Percentiles rank a stretch among this genome's conserved stretches.
phyloP scores from a whole-genome alignment of 2,329 filamentous ascomycete species.

The Cyclaneusma minus region DNA sequence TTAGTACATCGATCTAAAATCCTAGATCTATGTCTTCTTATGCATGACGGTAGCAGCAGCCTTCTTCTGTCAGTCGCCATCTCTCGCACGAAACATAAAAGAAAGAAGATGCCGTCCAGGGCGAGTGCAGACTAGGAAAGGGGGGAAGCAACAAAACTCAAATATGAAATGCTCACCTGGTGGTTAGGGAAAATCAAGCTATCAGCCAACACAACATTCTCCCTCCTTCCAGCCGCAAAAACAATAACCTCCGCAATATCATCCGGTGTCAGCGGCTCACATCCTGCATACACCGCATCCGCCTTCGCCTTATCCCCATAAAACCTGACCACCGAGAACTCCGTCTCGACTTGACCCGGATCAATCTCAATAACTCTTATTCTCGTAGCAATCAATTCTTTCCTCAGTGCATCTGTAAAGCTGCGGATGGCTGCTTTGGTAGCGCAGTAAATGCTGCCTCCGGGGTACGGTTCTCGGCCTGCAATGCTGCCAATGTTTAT shows the following conservation, averaged over 20 bases:
- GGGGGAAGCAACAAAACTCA: neutral
- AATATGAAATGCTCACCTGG: slow-evolving; percentile 44
- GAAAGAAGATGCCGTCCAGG: slow-evolving; percentile 4
- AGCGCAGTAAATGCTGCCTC: slow-evolving; percentile 84
- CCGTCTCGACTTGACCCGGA: slow-evolving; percentile 88
- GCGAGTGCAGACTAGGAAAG: neutral
- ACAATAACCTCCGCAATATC: slow-evolving; percentile 87
- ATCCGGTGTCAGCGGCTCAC: slow-evolving; percentile 71
- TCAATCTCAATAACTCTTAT: slow-evolving; percentile 81
- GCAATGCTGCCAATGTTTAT: slow-evolving; percentile 92
- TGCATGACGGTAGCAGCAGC: slow-evolving; percentile 27
- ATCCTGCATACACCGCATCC: slow-evolving; percentile 60
- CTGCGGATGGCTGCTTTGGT: slow-evolving; percentile 78
- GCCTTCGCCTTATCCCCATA: slow-evolving; percentile 81
- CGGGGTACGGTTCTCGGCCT: slow-evolving; percentile 72
- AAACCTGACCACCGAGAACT: slow-evolving; percentile 81
- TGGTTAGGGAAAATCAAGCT: slow-evolving; percentile 78
- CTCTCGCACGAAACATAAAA: too few relatives aligned
- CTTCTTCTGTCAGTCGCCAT: slow-evolving; percentile 18
- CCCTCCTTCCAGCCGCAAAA: slow-evolving; percentile 66
- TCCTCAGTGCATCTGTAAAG: slow-evolving; percentile 71
- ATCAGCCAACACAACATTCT: slow-evolving; percentile 86
- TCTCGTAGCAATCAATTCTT: slow-evolving; percentile 65
- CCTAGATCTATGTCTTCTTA: slow-evolving; percentile 21
- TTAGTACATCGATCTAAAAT: slow-evolving; percentile 6